Conservation (phyloP, 179 eudicot genomes). For the Spergularia azorica region DNA sequence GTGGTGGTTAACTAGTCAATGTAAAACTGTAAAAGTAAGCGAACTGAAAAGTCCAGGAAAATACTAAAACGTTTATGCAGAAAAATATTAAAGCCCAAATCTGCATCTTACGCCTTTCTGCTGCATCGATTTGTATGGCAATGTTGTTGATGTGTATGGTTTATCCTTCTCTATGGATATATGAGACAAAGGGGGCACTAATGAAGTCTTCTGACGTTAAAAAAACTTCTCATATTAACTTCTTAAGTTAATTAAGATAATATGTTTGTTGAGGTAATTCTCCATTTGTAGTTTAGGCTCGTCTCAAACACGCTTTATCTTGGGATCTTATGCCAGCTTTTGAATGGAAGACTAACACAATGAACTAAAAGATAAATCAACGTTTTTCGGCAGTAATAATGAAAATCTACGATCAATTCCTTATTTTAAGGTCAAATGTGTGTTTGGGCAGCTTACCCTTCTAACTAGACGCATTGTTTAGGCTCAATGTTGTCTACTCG, state of each 20-base stretch:
- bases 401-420: too few relatives aligned
- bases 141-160: conserved; percentile 3
- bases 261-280: neutral
- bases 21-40: too few relatives aligned
- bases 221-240: neutral
- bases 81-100: neutral
- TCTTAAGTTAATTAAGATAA: neutral
- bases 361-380: too few relatives aligned
- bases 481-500: too few relatives aligned
- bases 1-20: too few relatives aligned
- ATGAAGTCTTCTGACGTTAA: neutral
- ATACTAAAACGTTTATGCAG: too few relatives aligned
- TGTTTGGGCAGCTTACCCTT: too few relatives aligned
- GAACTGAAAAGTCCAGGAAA: too few relatives aligned
- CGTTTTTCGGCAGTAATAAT: too few relatives aligned
- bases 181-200: conserved; percentile 5
- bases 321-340: neutral
- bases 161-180: conserved; percentile 7
- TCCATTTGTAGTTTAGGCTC: too few relatives aligned
- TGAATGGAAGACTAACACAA: neutral
- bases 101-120: neutral
- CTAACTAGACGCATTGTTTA: too few relatives aligned
- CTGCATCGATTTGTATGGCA: conserved; percentile 8
- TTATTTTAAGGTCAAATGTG: too few relatives aligned
- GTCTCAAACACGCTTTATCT: neutral